phyloP scores from a whole-genome alignment of 768 basidiomycete species.

The Leccinum subgranulosum region DNA sequence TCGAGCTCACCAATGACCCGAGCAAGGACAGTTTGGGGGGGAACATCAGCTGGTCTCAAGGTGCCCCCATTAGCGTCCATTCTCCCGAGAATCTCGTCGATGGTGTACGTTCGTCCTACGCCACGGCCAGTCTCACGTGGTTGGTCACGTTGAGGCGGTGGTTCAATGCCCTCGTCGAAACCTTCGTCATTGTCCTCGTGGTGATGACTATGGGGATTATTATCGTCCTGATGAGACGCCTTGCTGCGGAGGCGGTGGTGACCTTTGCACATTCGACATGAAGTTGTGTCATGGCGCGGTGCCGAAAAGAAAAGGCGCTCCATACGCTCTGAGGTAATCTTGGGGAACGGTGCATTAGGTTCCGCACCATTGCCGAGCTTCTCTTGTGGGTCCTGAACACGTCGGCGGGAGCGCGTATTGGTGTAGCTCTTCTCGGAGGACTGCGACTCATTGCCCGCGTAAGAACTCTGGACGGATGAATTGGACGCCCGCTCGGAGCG shows the following conservation, averaged over 20 bases:
- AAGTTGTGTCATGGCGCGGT: conserved; percentile 69
- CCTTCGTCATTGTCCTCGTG: conserved; percentile 14
- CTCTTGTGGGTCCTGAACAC: neutral
- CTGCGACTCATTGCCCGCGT: neutral
- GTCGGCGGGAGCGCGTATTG: neutral
- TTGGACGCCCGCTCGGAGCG: conserved; percentile 47
- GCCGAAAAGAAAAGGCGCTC: conserved; percentile 81
- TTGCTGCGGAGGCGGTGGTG: conserved; percentile 44
- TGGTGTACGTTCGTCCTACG: conserved; percentile 6
- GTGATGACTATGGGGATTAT: neutral
- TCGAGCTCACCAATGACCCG: conserved; percentile 86
- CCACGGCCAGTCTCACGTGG: conserved; percentile 2
- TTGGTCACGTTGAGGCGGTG: neutral
- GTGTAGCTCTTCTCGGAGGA: conserved; percentile 1
- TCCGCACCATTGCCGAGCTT: conserved; percentile 29
- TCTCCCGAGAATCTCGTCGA: conserved; percentile 26
- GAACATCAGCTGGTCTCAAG: conserved; percentile 40
- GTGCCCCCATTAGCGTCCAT: conserved; percentile 25
- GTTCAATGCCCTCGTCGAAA: conserved; percentile 12
- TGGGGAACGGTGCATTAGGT: conserved; percentile 62
- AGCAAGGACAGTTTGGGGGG: conserved; percentile 84
- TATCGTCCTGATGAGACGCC: conserved; percentile 35
- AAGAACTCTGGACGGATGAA: conserved; percentile 22
- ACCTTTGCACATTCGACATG: conserved; percentile 61
- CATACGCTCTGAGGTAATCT: conserved; percentile 73